Conservation (phyloP, 768 basidiomycete species). For the Pleurotus tuoliensis region DNA sequence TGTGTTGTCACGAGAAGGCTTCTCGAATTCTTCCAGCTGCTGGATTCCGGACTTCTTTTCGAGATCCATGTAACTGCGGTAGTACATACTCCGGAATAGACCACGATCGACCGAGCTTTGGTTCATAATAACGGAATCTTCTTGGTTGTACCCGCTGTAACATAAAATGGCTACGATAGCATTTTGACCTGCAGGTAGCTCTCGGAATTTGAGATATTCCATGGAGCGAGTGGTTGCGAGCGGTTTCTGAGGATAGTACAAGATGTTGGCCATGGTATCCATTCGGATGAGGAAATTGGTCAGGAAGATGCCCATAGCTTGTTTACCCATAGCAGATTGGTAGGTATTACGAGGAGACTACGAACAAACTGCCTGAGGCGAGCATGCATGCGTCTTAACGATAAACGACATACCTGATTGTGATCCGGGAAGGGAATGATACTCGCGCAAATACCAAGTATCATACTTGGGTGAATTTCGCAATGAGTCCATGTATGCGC, state of each 20-base stretch:
- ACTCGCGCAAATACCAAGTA: slow-evolving; percentile 95
- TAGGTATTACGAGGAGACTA: slow-evolving; percentile 99
- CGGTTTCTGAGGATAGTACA: slow-evolving; percentile 99
- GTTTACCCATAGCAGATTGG: slow-evolving; percentile 99
- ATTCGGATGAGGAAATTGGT: slow-evolving; percentile 98
- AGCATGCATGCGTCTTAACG: neutral
- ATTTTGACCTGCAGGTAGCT: slow-evolving; percentile 98
- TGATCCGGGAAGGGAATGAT: slow-evolving; percentile 99
- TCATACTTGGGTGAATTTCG: slow-evolving; percentile 99
- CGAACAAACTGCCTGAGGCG: slow-evolving; percentile 8
- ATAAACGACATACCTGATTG: slow-evolving; percentile 70
- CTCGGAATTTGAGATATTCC: slow-evolving; percentile 98
- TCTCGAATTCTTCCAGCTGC: slow-evolving; percentile 94
- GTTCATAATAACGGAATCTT: slow-evolving; percentile 99
- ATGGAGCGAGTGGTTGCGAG: slow-evolving; percentile 98
- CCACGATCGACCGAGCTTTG: slow-evolving; percentile 98
- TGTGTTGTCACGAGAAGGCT: slow-evolving; percentile 89
- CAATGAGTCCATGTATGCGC: slow-evolving; percentile 97
- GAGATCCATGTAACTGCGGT: slow-evolving; percentile 96
- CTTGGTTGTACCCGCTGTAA: slow-evolving; percentile 99
- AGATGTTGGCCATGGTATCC: slow-evolving; percentile 99
- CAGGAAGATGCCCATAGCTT: slow-evolving; percentile 98
- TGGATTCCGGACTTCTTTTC: slow-evolving; percentile 96
- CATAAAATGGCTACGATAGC: slow-evolving; percentile 97
- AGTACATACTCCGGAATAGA: slow-evolving; percentile 97